Conservation (phyloP, 345 rosid species). For the Eucalyptus fibrosa region DNA sequence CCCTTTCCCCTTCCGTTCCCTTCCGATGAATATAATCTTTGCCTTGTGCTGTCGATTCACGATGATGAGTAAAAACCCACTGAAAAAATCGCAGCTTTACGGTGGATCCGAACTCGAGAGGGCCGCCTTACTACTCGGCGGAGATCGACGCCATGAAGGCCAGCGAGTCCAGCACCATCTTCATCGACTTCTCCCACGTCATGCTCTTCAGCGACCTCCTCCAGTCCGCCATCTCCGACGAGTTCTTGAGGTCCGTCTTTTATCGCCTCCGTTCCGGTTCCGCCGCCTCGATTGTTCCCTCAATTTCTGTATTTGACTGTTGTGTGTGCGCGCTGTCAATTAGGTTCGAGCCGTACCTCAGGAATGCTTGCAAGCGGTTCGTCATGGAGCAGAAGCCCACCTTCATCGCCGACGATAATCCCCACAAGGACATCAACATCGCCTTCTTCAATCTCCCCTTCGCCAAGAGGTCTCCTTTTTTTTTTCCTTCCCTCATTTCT, state of each 20-base stretch:
- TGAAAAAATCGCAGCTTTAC: slow-evolving; percentile 30
- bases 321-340: neutral
- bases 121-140: slow-evolving; percentile 34
- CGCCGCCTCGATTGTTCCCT: neutral
- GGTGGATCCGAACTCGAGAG: slow-evolving; percentile 36
- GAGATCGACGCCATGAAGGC: slow-evolving; percentile 67
- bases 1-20: neutral
- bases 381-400: slow-evolving; percentile 71
- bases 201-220: slow-evolving; percentile 73
- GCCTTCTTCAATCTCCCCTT: slow-evolving; percentile 86
- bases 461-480: slow-evolving; percentile 39
- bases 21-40: neutral
- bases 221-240: slow-evolving; percentile 75
- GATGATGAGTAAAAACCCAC: neutral
- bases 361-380: slow-evolving; percentile 86
- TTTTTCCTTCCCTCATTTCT: neutral
- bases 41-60: neutral
- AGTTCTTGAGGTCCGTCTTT: slow-evolving; percentile 50
- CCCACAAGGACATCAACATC: slow-evolving; percentile 71
- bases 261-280: neutral
- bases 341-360: slow-evolving; percentile 66
- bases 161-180: slow-evolving; percentile 73
- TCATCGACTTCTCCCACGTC: slow-evolving; percentile 81
- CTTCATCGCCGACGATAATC: slow-evolving; percentile 59
- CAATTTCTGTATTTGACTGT: neutral